Conservation (phyloP, 1,284 basidiomycete species). For the Fomitopsis palustris region DNA sequence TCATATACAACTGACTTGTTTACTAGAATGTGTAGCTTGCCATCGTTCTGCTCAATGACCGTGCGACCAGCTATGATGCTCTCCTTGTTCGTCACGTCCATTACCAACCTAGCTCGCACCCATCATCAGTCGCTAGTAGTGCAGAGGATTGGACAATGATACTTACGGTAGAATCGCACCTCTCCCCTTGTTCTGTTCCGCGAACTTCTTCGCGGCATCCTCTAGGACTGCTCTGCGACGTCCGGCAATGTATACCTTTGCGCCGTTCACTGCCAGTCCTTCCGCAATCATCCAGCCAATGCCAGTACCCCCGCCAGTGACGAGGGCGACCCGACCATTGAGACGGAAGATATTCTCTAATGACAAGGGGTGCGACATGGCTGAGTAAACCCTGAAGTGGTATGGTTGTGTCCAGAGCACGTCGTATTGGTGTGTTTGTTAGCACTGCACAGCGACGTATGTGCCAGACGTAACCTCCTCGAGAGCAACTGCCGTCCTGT, state of each 20-base stretch:
- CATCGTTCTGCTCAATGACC: conserved; percentile 54
- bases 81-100: conserved; percentile 70
- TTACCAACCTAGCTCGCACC: conserved; percentile 41
- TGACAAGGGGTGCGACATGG: conserved; percentile 18
- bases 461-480: too few species aligned
- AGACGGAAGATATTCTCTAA: conserved; percentile 52
- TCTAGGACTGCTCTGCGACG: conserved; percentile 62
- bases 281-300: conserved; percentile 75
- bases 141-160: background rate
- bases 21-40: conserved; percentile 72
- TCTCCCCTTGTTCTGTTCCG: conserved; percentile 35
- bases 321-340: conserved; percentile 61
- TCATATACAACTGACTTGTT: conserved; percentile 62
- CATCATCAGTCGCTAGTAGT: background rate
- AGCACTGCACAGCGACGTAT: background rate
- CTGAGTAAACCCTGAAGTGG: background rate
- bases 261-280: conserved; percentile 73
- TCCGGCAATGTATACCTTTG: conserved; percentile 79
- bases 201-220: conserved; percentile 47
- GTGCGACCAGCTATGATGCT: conserved; percentile 58
- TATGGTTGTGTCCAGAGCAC: background rate
- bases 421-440: background rate
- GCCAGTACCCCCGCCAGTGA: conserved; percentile 80
- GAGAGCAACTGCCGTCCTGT: too few species aligned
- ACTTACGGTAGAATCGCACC: conserved; percentile 55